Conservation (phyloP, 176 grass and related monocot species). For the Juncus inflexus region DNA sequence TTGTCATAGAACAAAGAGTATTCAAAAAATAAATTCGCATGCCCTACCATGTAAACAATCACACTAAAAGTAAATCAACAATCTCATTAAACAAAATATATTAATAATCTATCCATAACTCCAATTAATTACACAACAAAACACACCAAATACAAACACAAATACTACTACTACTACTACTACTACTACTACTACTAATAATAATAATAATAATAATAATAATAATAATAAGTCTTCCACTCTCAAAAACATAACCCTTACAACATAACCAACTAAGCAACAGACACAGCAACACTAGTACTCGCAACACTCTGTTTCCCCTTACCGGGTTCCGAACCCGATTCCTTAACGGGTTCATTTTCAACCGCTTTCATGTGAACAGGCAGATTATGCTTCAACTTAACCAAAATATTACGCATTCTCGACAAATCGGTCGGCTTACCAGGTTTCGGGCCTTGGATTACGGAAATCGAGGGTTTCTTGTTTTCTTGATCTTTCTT, state of each 20-base stretch:
- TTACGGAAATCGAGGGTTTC: slow-evolving; percentile 57
- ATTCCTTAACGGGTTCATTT: slow-evolving; percentile 26
- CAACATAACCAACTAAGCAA: not conserved
- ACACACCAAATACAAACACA: too few species aligned
- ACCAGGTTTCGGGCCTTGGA: slow-evolving; percentile 84
- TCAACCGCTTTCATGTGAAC: slow-evolving; percentile 65
- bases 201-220: not conserved
- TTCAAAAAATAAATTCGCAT: too few species aligned
- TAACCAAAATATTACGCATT: slow-evolving; percentile 77
- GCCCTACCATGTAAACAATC: too few species aligned
- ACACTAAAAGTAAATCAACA: too few species aligned
- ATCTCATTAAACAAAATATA: too few species aligned
- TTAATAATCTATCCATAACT: too few species aligned
- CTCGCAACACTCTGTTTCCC: slow-evolving; percentile 28
- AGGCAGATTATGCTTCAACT: slow-evolving; percentile 69
- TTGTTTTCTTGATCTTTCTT: slow-evolving; percentile 72
- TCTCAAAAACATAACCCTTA: not conserved
- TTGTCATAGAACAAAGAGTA: too few species aligned
- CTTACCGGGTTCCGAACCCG: slow-evolving; percentile 21
- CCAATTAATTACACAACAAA: too few species aligned
- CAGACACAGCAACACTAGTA: slow-evolving; percentile 37
- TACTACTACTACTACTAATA: too few species aligned
- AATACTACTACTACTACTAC: too few species aligned
- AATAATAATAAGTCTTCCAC: too few species aligned
- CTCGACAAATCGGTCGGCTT: slow-evolving; percentile 68